phyloP scores from a whole-genome alignment of 2,329 filamentous ascomycete genomes.

The Fusarium phyllophilum region DNA sequence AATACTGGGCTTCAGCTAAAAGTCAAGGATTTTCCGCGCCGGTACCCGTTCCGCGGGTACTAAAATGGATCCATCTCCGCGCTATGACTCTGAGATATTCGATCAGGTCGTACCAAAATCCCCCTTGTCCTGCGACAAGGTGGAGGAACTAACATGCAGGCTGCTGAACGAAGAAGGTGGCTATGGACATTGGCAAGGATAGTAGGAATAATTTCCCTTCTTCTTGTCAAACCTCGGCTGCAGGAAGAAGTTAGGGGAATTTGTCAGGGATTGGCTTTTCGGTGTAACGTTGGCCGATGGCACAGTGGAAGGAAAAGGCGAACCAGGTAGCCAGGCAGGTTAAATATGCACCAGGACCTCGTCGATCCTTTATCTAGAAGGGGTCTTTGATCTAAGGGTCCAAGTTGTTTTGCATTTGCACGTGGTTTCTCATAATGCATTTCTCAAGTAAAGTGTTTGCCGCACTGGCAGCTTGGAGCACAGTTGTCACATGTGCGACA shows the following conservation, averaged over 20 bases:
- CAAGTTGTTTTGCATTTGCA: background rate
- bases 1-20: background rate
- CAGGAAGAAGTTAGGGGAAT: background rate
- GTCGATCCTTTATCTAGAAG: background rate
- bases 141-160: background rate
- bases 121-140: background rate
- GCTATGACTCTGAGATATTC: slow-evolving; percentile 3
- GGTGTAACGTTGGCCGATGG: background rate
- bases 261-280: background rate
- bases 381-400: background rate
- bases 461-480: slow-evolving; percentile 42
- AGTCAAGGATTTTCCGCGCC: background rate
- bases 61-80: slow-evolving; percentile 3
- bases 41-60: background rate
- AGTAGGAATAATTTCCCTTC: background rate
- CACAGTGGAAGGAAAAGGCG: background rate
- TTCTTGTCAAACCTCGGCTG: background rate
- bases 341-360: slow-evolving; percentile 29
- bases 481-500: slow-evolving; percentile 34
- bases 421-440: slow-evolving; percentile 14
- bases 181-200: background rate
- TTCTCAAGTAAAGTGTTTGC: slow-evolving; percentile 40
- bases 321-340: slow-evolving; percentile 6
- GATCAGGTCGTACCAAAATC: background rate
- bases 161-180: background rate